Percentiles rank a stretch among this genome's conserved stretches.
These are phyloP conservation scores for Pseudopyricularia javanii DNA, from an alignment of 2,329 filamentous ascomycete genomes.

Conservation along the genomic window DNA sequence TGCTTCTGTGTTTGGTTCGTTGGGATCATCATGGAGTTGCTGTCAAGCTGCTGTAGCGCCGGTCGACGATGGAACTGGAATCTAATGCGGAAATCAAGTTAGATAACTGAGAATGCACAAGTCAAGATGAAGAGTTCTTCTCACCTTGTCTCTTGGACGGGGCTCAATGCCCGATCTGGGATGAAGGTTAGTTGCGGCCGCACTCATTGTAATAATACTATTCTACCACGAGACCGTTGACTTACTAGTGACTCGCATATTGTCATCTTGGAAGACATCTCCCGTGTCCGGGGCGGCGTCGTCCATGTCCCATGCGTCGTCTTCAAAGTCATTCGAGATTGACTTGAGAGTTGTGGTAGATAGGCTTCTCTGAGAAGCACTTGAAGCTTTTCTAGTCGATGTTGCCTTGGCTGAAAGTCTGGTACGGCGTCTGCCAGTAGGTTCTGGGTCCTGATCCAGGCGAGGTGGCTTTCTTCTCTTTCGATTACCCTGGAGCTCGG, in stretches of 20 bases:
- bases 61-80: constrained; percentile 5
- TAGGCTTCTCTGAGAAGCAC: background rate
- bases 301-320: background rate
- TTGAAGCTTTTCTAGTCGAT: background rate
- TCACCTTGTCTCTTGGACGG: constrained; percentile 7
- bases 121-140: background rate
- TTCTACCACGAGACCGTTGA: background rate
- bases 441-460: background rate
- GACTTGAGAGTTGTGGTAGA: background rate
- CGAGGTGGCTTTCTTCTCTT: background rate
- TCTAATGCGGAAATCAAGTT: background rate
- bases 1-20: background rate
- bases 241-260: constrained; percentile 3
- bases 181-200: background rate
- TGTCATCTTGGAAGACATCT: constrained; percentile 6
- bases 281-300: constrained; percentile 1
- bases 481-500: constrained; percentile 1
- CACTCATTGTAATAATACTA: background rate
- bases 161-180: constrained; percentile 2
- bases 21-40: constrained; percentile 6
- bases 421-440: background rate
- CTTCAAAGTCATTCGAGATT: constrained; percentile 1
- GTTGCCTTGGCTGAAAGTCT: background rate
- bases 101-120: background rate
- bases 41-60: constrained; percentile 8